A percentile compares a stretch with the other conserved stretches of the same genome.
phyloP scores from a whole-genome alignment of 306 rosid species.

The Acacia confusa region DNA sequence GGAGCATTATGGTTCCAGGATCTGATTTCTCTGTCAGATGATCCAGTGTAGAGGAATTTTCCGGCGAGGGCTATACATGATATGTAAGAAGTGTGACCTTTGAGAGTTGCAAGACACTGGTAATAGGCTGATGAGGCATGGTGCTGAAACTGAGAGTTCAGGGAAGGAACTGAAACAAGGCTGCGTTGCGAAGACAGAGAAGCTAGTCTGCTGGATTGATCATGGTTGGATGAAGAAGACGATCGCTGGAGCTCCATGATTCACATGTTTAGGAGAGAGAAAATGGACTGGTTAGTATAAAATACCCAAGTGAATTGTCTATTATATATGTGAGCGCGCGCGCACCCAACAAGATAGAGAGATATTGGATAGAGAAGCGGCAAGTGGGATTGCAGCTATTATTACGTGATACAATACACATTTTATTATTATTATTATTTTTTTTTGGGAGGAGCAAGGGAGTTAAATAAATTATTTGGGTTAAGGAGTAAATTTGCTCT shows the following conservation, averaged over 20 bases:
- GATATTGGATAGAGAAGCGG: neutral
- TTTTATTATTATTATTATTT: too few species aligned
- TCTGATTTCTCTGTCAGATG: constrained; percentile 76
- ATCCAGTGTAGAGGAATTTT: constrained; percentile 70
- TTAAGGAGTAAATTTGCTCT: too few species aligned
- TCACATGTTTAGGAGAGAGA: constrained; percentile 37
- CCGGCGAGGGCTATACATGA: constrained; percentile 68
- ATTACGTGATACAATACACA: too few species aligned
- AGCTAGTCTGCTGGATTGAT: neutral
- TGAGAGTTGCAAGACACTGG: constrained; percentile 63
- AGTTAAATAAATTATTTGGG: too few species aligned
- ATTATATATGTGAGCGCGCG: neutral
- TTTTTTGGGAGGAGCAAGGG: too few species aligned
- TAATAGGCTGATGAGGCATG: constrained; percentile 27
- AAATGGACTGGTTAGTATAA: constrained; percentile 13
- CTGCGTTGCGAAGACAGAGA: constrained; percentile 55
- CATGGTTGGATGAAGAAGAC: constrained; percentile 36
- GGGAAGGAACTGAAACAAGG: constrained; percentile 33
- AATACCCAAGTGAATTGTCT: constrained; percentile 18
- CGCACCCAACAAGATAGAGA: neutral
- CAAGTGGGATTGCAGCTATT: neutral
- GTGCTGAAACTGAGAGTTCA: constrained; percentile 11
- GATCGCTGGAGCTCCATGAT: constrained; percentile 53
- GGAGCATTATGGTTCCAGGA: constrained; percentile 46
- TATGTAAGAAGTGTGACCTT: constrained; percentile 57